phyloP scores from a whole-genome alignment of 179 eudicot species.

The Silene coronaria region DNA sequence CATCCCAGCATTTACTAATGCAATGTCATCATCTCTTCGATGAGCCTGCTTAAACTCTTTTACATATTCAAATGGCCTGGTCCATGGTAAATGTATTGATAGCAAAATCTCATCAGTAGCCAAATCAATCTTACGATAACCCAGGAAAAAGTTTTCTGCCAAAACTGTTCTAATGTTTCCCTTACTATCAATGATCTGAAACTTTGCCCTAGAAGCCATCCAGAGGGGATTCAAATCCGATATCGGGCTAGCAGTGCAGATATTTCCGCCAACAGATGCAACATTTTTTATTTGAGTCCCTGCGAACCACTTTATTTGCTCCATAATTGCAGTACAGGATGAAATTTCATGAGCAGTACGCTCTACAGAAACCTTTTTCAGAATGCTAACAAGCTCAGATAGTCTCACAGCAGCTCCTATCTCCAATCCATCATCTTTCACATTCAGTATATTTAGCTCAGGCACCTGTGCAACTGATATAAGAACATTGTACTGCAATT shows the following conservation, averaged over 20 bases:
- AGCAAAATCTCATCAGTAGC: slow-evolving; percentile 68
- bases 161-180: slow-evolving; percentile 54
- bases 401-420: slow-evolving; percentile 85
- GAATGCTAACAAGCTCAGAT: slow-evolving; percentile 51
- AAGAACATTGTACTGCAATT: slow-evolving; percentile 63
- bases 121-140: slow-evolving; percentile 89
- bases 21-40: slow-evolving; percentile 97
- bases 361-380: slow-evolving; percentile 41
- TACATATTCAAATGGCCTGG: slow-evolving; percentile 62
- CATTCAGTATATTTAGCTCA: slow-evolving; percentile 59
- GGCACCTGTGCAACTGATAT: slow-evolving; percentile 68
- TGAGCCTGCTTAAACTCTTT: slow-evolving; percentile 98
- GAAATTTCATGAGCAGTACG: slow-evolving; percentile 62
- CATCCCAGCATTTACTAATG: slow-evolving; percentile 95
- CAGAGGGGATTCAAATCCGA: slow-evolving; percentile 96
- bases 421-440: slow-evolving; percentile 78
- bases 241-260: slow-evolving; percentile 98
- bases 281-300: slow-evolving; percentile 96
- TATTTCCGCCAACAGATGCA: slow-evolving; percentile 96
- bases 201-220: slow-evolving; percentile 90
- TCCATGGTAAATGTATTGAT: slow-evolving; percentile 87
- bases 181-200: slow-evolving; percentile 62
- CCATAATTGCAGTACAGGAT: slow-evolving; percentile 69
- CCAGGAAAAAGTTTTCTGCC: slow-evolving; percentile 80
- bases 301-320: slow-evolving; percentile 96